These are phyloP conservation scores for Pinus taeda DNA, from an alignment of 75 land plant species.

Conservation along the genomic window DNA sequence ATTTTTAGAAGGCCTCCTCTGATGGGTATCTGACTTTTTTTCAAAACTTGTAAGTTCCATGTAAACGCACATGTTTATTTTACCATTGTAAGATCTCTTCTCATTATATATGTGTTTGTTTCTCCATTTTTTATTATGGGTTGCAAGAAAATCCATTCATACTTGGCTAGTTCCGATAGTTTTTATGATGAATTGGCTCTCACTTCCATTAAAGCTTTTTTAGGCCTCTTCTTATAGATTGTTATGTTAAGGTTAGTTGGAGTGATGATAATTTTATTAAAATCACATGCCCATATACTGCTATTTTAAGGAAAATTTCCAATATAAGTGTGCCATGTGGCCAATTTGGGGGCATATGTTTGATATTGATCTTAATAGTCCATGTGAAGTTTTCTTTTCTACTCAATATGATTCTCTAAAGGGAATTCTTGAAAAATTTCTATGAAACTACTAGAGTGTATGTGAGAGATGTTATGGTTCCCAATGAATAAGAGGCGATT, in stretches of 20 bases:
- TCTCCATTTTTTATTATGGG: not conserved
- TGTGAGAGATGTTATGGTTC: not conserved
- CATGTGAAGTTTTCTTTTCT: not conserved
- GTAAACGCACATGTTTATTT: not conserved
- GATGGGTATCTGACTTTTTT: not conserved
- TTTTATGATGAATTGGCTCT: not conserved
- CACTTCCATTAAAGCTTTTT: not conserved
- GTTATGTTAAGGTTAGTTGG: not conserved
- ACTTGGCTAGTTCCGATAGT: not conserved
- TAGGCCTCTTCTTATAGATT: too few relatives aligned
- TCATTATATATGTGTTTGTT: not conserved
- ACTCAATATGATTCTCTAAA: not conserved
- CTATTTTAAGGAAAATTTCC: not conserved
- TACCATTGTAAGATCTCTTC: not conserved
- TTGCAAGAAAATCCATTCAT: not conserved
- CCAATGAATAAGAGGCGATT: not conserved
- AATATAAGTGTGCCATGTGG: not conserved
- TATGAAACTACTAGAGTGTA: not conserved
- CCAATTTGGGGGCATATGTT: not conserved
- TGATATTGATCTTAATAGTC: not conserved
- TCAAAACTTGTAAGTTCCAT: not conserved
- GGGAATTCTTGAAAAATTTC: not conserved
- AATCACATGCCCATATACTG: not conserved
- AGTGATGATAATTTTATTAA: not conserved
- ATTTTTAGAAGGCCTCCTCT: too few relatives aligned